Base-by-base conservation (phyloP, 2,329 filamentous ascomycete genomes). In the Arthrobotrys sphaeroides region DNA sequence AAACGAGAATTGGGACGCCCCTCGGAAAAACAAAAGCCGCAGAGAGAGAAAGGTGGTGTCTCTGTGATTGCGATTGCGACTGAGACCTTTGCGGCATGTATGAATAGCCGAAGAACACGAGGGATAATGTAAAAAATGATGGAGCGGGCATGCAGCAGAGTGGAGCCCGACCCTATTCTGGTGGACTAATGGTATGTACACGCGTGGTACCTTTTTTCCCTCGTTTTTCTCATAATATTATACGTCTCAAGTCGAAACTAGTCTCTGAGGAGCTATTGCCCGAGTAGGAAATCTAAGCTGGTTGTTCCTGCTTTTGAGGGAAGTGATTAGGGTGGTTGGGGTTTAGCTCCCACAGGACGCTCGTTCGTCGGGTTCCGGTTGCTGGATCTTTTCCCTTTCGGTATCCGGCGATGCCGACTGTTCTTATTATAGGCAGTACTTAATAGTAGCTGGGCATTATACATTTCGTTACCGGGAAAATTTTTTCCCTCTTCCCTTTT, bases 381-480 rank as follows among this genome's bases (percentile, higher is more conserved):
- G n/a, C 31, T 61, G 61, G 16, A 22, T 38, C 57, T 40, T 65
- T 18, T 24, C 67, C 67, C 22, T 64, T 72, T 65, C 45, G 70
- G 70, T 31, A 60, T 59, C 57, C 64, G 72, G 72, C 72, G 72
- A 62, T 67, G 72, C 64, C 64, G 72, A 33, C 13, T 68, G 72
- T 75, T 60, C 68, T 60, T 69, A 75, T 64, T 51, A 69, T 69
- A 69, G 49, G 72, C 28, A 9, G 38, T 36, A n/a, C 64, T 53
- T 75, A 69, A 51, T 43, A n/a, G n/a, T n/a, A 49, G 12, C 28
- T 28, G 33, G 16, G 7, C 28, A 57, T 64, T 69, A 75, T 75
- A 75, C 72, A 55, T 67, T 55, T 68, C 72, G 64, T 75, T 75
- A 75, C 72, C 72, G 38, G 72, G 64, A 69, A 75, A 75, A 64